phyloP scores from a whole-genome alignment of 768 basidiomycete genomes.

The Lentinula edodes region DNA sequence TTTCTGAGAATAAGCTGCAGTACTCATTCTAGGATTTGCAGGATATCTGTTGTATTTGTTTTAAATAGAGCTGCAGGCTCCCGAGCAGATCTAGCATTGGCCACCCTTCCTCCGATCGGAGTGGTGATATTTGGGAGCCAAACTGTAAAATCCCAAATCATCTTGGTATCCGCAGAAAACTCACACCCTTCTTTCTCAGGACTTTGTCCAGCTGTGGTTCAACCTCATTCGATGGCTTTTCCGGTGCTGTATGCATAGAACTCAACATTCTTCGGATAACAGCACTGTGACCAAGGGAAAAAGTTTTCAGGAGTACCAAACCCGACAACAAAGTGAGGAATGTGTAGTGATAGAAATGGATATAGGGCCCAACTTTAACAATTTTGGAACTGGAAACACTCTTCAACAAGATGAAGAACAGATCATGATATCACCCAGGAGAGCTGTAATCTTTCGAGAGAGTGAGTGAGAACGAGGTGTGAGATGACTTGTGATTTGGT shows the following conservation, averaged over 20 bases:
- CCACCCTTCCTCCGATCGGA: neutral
- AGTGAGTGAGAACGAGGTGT: neutral
- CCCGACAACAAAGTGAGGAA: neutral
- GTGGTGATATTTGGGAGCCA: slow-evolving; percentile 1
- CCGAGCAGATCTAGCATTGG: neutral
- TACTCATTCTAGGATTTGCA: neutral
- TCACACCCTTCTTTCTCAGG: neutral
- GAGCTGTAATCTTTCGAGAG: neutral
- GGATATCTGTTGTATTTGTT: neutral
- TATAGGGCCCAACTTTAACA: neutral
- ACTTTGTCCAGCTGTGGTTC: neutral
- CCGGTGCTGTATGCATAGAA: neutral
- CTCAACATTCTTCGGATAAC: neutral
- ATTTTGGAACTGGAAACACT: no score
- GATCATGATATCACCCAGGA: neutral
- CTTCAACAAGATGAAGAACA: neutral
- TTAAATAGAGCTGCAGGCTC: neutral
- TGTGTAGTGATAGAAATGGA: neutral
- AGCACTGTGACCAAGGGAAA: neutral
- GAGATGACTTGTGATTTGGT: no score
- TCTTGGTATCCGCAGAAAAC: neutral
- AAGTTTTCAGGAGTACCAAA: neutral
- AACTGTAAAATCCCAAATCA: neutral
- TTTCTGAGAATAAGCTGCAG: no score
- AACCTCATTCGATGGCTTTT: neutral